Evolutionary conservation across 2,329 filamentous ascomycete species (phyloP).

Genomic region (Penicillium verrucosum): DNA sequence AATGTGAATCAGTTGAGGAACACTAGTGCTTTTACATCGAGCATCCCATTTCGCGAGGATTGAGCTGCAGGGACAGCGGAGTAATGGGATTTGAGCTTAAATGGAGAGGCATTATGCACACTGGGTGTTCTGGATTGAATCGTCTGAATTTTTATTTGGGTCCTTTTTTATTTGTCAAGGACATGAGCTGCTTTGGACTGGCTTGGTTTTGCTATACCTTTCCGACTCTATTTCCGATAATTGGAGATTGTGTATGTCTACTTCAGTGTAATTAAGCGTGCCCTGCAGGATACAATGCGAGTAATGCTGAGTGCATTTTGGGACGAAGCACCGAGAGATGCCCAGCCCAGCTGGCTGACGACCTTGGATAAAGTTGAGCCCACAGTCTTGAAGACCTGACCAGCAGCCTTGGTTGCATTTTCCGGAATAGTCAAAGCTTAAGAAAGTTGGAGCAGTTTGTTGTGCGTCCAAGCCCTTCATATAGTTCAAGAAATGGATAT

Average conservation of each 20-base stretch:
- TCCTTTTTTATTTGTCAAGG: not conserved
- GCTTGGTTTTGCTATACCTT: not conserved
- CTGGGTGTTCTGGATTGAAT: not conserved
- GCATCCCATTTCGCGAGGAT: not conserved
- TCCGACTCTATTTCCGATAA: not conserved
- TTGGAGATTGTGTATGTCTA: not conserved
- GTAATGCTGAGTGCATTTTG: not conserved
- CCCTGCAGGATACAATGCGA: not conserved
- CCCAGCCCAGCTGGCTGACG: not conserved
- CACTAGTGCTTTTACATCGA: not conserved
- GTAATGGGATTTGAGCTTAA: not conserved
- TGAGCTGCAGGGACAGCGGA: not conserved
- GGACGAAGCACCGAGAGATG: not conserved
- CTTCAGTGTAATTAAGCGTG: not conserved
- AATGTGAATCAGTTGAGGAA: constrained; percentile 7
- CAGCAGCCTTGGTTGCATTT: not conserved
- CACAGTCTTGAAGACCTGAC: not conserved
- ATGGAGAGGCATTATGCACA: not conserved
- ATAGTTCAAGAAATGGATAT: not conserved
- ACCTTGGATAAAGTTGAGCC: not conserved
- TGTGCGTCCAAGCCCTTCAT: not conserved
- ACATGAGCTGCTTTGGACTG: not conserved
- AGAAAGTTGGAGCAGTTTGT: not conserved
- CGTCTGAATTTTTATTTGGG: not conserved
- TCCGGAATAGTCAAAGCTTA: not conserved